phyloP scores from a whole-genome alignment of 306 rosid genomes.

The Sphenostylis stenocarpa region DNA sequence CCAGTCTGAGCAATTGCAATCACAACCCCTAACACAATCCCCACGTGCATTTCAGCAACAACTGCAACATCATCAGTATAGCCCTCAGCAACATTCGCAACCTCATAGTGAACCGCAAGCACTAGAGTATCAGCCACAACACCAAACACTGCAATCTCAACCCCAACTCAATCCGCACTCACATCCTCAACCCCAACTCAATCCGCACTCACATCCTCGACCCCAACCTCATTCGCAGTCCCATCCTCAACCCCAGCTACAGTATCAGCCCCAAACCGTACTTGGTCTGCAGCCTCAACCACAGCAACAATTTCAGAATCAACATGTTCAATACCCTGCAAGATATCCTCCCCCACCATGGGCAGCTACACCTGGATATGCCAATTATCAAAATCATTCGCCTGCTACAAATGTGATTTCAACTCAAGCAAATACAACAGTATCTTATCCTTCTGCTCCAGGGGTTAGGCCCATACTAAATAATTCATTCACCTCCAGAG shows the following conservation, averaged over 20 bases:
- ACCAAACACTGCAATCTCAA: not conserved
- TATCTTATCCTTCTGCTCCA: slow-evolving; percentile 41
- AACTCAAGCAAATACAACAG: slow-evolving; percentile 42
- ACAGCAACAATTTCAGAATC: slow-evolving; percentile 38
- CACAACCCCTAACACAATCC: slow-evolving; percentile 16
- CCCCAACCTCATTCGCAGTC: slow-evolving; percentile 13
- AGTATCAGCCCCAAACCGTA: not conserved
- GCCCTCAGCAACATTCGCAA: slow-evolving; percentile 33
- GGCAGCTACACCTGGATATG: slow-evolving; percentile 76
- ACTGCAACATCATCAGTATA: slow-evolving; percentile 45
- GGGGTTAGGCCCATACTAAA: slow-evolving; percentile 54
- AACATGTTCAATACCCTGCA: slow-evolving; percentile 48
- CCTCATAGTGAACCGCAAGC: slow-evolving; percentile 2
- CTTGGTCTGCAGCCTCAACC: not conserved
- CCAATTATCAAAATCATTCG: slow-evolving; percentile 49
- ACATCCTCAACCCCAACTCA: not conserved
- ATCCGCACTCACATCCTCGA: slow-evolving; percentile 18
- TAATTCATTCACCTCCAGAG: slow-evolving; percentile 46
- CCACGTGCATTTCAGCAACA: slow-evolving; percentile 26
- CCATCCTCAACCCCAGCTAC: not conserved
- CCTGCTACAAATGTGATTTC: slow-evolving; percentile 37
- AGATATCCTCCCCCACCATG: slow-evolving; percentile 91
- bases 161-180: slow-evolving; percentile 12
- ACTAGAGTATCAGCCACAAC: slow-evolving; percentile 19
- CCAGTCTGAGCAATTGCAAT: not conserved